A percentile compares a stretch with the other conserved stretches of the same genome.
phyloP scores from a whole-genome alignment of 2,329 filamentous ascomycete species.

The Paecilomyces formosus region DNA sequence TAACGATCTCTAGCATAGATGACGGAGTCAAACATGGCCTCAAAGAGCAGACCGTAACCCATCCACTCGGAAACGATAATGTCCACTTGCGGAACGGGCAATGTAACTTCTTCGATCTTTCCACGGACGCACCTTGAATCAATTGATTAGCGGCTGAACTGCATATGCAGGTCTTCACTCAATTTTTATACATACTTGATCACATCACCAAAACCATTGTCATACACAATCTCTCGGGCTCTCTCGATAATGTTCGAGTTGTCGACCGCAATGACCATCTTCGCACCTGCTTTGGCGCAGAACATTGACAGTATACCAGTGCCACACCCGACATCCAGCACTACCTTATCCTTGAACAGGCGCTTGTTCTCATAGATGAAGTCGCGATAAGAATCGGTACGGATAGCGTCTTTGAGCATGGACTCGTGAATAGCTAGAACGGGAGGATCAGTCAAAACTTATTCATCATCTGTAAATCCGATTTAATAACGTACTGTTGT shows the following conservation, averaged over 20 bases:
- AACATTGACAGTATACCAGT: conserved; percentile 88
- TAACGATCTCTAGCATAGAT: conserved; percentile 83
- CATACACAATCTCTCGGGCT: conserved; percentile 74
- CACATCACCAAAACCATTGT: conserved; percentile 64
- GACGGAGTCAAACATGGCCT: conserved; percentile 92
- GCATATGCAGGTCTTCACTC: background rate
- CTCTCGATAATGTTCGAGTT: conserved; percentile 86
- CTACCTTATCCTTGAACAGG: conserved; percentile 57
- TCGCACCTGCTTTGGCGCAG: conserved; percentile 81
- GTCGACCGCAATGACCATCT: conserved; percentile 82
- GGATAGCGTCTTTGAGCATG: conserved; percentile 85
- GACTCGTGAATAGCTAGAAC: conserved; percentile 77
- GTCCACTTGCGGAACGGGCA: conserved; percentile 76
- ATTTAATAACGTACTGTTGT: conserved; percentile 50
- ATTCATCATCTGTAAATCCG: background rate
- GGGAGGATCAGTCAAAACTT: conserved; percentile 5
- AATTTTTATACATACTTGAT: conserved; percentile 50
- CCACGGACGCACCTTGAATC: conserved; percentile 59
- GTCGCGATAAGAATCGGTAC: conserved; percentile 89
- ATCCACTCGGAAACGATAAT: conserved; percentile 98
- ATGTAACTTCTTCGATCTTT: conserved; percentile 76
- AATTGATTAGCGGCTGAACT: background rate
- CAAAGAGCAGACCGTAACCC: conserved; percentile 88
- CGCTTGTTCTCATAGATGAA: conserved; percentile 42
- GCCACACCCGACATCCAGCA: conserved; percentile 78